phyloP scores from a whole-genome alignment of 31 red algal genomes.

The Bonnemaisonia californica region DNA sequence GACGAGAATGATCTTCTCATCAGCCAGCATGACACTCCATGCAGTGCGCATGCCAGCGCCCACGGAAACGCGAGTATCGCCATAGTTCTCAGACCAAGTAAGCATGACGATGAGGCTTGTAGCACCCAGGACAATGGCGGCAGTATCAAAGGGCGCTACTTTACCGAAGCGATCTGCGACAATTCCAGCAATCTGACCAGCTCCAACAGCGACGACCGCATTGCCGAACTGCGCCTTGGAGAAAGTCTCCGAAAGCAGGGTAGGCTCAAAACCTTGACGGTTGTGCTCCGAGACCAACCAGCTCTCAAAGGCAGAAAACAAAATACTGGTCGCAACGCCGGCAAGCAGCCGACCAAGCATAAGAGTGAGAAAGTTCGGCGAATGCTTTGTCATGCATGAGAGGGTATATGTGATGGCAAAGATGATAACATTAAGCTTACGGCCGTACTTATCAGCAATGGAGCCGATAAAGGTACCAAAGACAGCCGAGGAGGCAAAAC shows the following conservation, averaged over 20 bases:
- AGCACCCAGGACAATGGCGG: conserved; percentile 59
- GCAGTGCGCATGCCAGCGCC: conserved; percentile 59
- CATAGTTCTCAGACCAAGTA: conserved; percentile 96
- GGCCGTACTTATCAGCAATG: conserved; percentile 88
- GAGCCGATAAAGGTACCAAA: conserved; percentile 92
- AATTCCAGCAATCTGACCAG: conserved; percentile 85
- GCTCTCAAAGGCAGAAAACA: conserved; percentile 95
- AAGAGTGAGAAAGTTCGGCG: conserved; percentile 73
- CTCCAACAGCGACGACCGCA: conserved; percentile 80
- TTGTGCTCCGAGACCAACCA: conserved; percentile 94
- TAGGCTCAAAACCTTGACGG: conserved; percentile 44
- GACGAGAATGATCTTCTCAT: conserved; percentile 74
- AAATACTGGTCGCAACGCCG: conserved; percentile 87
- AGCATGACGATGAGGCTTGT: conserved; percentile 44
- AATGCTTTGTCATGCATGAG: conserved; percentile 95
- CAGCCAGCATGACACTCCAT: conserved; percentile 55
- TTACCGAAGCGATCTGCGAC: conserved; percentile 75
- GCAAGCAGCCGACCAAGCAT: conserved; percentile 86
- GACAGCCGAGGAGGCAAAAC: conserved; percentile 87
- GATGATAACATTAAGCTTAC: conserved; percentile 69
- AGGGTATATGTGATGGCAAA: conserved; percentile 79
- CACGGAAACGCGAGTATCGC: conserved; percentile 64
- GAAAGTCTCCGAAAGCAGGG: conserved; percentile 79
- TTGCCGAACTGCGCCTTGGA: conserved; percentile 94
- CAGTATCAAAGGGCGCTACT: conserved; percentile 86